Base-by-base conservation (phyloP, 768 basidiomycete genomes). In the Rhizopogon rudus region DNA sequence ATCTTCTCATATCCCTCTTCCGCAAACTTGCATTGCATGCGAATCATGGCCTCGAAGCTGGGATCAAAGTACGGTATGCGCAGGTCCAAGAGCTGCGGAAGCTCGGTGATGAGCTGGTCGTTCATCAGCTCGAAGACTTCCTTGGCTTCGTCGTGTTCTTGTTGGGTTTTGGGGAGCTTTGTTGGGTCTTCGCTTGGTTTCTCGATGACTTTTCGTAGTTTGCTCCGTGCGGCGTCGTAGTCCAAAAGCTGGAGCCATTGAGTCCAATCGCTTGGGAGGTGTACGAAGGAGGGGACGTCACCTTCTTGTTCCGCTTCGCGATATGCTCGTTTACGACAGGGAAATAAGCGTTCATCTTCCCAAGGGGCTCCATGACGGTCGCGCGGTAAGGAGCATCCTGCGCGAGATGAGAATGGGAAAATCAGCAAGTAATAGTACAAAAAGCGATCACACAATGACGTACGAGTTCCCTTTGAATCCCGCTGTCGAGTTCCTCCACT, bases 41-140 rank as follows among this genome's bases (percentile, higher is more conserved):
- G 83, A 60, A 94, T 93, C 96, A 98, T 98, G 44, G 96, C 92
- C 73, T 98, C 97, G 68, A 98, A 98, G 61, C 91, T 94, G 5
- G 97, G 97, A 70, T 98, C 97, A 60, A 98, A 95, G 78, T 92
- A 99, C 0, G 97, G 97, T 25, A 99, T 90, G 40, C 97, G 91
- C 17, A 98, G 83, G 65, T 98, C 95, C 49, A 98, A 82, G 41
- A 99, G 75, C 61, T 95, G 86, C 0, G 97, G 97, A 14, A 99
- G 78, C 63, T 98, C 97, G 28, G 78, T 72, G 61, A 96, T 88
- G 64, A 98, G 84, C 63, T 98, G 93, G 40, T 90, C 85, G 67
- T 99, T 98, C 61, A 99, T 79, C 65, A 92, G 73, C 57, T 96
- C 90, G 68, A 95, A 99, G 51, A 97, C 83, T 69, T 96, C 95